Base-by-base conservation (phyloP, 495 filamentous ascomycete species). In the Thozetella sp. region DNA sequence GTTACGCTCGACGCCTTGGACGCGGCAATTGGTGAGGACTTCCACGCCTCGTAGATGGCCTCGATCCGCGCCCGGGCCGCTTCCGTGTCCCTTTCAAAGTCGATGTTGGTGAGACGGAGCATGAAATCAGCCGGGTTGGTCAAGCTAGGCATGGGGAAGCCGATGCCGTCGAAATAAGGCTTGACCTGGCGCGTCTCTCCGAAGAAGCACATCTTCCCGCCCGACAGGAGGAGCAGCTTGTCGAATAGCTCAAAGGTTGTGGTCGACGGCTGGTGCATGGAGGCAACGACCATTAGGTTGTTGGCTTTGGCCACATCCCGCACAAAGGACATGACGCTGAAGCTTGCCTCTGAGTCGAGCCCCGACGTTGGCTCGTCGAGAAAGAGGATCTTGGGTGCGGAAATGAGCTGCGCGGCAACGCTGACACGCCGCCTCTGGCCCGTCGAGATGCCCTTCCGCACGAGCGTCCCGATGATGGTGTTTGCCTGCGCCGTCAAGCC, bases 351-450 rank as follows among this genome's bases (percentile, higher is more conserved):
- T 40, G 86, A 88, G 68, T 95, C 91, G 27, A 95, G 71, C 15
- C 91, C 91, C 55, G 86, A 89, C 0, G 91, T 95, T 6, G 91
- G 91, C 67, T 93, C 91, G 68, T 95, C 91, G 53, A 95, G 64
- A 62, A 95, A 93, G 58, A 95, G 61, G 15, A 96, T 87, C 72
- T 88, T 88, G 0, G 91, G 91, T 54, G 77, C 82, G 11, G 91
- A 93, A 63, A 96, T 89, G 37, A 96, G 75, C 70, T 91, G 90
- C 58, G 86, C 87, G 1, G 90, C 90, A 9, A 93, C 86, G 59
- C 89, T 88, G 19, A 91, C 74, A 11, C 91, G 78, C 9, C 90
- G 76, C 74, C 93, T 93, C 73, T 96, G 90, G 3, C 91, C 91
- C 46, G 91, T 90, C 65, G 83, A 88, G 57, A 94, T 85, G 10